phyloP scores from a whole-genome alignment of 2,329 filamentous ascomycete genomes.

The Magnaporthales sp. region DNA sequence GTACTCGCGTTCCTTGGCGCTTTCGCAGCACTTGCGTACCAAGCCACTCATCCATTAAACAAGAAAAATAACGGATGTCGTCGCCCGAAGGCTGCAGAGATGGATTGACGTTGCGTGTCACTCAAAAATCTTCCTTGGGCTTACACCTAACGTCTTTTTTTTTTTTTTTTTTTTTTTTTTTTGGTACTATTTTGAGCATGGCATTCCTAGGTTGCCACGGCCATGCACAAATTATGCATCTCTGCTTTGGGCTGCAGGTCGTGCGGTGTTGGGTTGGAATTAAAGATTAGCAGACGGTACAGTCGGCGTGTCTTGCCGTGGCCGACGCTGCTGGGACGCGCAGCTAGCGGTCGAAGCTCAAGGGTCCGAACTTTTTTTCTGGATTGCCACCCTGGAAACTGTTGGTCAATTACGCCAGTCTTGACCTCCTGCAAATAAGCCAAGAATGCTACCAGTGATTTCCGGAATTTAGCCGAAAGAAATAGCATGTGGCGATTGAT shows the following conservation, averaged over 20 bases:
- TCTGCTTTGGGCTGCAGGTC: not conserved
- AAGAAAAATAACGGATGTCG: not conserved
- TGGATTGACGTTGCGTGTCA: not conserved
- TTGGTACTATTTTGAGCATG: not conserved
- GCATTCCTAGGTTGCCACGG: not conserved
- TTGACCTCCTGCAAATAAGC: not conserved
- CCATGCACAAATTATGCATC: not conserved
- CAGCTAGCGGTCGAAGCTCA: not conserved
- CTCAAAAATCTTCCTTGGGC: not conserved
- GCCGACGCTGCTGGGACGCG: not conserved
- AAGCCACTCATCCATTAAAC: not conserved
- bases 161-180: too few species aligned
- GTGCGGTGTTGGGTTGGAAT: not conserved
- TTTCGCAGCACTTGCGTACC: not conserved
- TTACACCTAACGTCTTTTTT: too few species aligned
- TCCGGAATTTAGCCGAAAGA: not conserved
- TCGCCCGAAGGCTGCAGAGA: not conserved
- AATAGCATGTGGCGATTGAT: not conserved
- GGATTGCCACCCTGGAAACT: not conserved
- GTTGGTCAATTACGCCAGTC: not conserved
- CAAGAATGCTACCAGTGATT: not conserved
- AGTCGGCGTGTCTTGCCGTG: not conserved
- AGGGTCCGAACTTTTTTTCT: not conserved
- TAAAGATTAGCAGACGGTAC: not conserved
- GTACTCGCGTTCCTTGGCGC: not conserved